Percentiles rank a stretch among this genome's conserved stretches.
phyloP scores from a whole-genome alignment of 2,329 filamentous ascomycete species.

The Apiospora koreana region DNA sequence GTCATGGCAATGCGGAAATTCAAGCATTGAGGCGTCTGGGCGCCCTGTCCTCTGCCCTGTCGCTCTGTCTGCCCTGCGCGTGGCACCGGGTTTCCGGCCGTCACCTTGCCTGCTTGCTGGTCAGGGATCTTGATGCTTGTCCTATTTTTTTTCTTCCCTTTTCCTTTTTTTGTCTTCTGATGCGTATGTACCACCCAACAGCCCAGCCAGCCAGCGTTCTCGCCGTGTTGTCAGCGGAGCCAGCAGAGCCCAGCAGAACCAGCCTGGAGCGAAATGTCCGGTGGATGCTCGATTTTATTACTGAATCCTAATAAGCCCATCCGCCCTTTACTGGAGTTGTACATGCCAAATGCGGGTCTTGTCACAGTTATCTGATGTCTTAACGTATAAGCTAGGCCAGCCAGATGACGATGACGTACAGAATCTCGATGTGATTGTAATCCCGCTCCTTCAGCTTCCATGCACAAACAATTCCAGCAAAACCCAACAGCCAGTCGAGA shows the following conservation, averaged over 20 bases:
- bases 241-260: neutral
- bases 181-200: neutral
- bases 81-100: neutral
- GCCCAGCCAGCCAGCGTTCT: neutral
- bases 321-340: neutral
- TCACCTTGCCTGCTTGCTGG: neutral
- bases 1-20: neutral
- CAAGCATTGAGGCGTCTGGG: slow-evolving; percentile 1
- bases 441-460: neutral
- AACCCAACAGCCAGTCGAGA: neutral
- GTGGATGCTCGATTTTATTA: neutral
- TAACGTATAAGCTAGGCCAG: neutral
- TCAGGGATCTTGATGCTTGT: neutral
- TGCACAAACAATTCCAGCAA: neutral
- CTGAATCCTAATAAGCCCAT: neutral
- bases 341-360: neutral
- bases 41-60: neutral
- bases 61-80: neutral
- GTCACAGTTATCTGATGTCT: slow-evolving; percentile 3
- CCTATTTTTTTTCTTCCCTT: neutral
- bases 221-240: neutral
- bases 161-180: neutral
- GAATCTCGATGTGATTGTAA: slow-evolving; percentile 4
- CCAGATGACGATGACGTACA: slow-evolving; percentile 4
- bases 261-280: slow-evolving; percentile 2